These are phyloP conservation scores for Carex sylvatica DNA, from an alignment of 202 grass and related monocot species.

Conservation along the genomic window DNA sequence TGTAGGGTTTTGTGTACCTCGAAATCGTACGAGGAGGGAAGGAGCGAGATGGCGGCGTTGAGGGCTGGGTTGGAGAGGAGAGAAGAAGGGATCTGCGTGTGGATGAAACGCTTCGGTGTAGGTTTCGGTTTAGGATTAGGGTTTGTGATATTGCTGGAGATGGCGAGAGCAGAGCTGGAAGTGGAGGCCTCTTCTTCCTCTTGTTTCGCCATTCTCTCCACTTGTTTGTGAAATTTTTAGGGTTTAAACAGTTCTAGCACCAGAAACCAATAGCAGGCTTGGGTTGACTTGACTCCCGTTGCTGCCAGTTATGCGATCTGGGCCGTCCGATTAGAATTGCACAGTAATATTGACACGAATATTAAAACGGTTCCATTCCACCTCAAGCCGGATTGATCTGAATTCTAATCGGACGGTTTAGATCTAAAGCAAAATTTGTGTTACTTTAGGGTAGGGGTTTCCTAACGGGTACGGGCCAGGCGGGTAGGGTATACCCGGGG, in stretches of 20 bases:
- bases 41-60: slow-evolving; percentile 57
- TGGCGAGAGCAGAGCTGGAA: slow-evolving; percentile 26
- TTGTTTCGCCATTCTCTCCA: background rate
- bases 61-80: slow-evolving; percentile 77
- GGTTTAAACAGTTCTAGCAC: background rate
- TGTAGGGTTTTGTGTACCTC: slow-evolving; percentile 90
- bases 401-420: too few species aligned
- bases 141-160: background rate
- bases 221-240: background rate
- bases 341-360: too few species aligned
- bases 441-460: too few species aligned
- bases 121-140: slow-evolving; percentile 28
- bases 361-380: too few species aligned
- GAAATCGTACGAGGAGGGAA: slow-evolving; percentile 72
- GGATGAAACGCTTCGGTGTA: slow-evolving; percentile 71
- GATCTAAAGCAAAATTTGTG: too few species aligned
- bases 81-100: slow-evolving; percentile 65
- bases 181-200: slow-evolving; percentile 20
- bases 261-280: background rate
- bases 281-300: background rate
- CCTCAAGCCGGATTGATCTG: too few species aligned
- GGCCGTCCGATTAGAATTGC: background rate
- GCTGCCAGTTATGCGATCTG: background rate
- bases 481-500: too few species aligned
- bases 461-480: too few species aligned